phyloP scores from a whole-genome alignment of 345 rosid species.

The Ceriops zippeliana region DNA sequence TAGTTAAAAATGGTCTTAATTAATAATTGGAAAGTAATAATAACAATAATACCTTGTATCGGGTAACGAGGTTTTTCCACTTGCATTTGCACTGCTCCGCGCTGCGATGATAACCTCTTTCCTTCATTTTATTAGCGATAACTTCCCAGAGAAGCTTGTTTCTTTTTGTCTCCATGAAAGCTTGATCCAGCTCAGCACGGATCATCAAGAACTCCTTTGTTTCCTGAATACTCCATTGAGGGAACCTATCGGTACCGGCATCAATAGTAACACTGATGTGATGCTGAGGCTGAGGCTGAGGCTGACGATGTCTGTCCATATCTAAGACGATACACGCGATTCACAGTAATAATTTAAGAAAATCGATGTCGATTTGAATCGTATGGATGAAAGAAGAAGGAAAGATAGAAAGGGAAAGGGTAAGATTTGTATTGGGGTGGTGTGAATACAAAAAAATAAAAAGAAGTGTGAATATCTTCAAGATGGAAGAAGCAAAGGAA shows the following conservation, averaged over 20 bases:
- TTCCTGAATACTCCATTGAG: conserved; percentile 93
- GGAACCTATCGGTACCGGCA: conserved; percentile 63
- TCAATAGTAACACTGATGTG: conserved; percentile 42
- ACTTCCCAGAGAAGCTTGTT: conserved; percentile 94
- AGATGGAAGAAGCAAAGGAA: conserved; percentile 19
- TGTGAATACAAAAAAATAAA: conserved; percentile 31
- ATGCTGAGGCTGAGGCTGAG: conserved; percentile 43
- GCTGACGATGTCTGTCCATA: conserved; percentile 66
- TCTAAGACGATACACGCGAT: conserved; percentile 12
- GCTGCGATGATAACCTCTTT: conserved; percentile 77
- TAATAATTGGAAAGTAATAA: background rate
- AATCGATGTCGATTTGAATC: conserved; percentile 6
- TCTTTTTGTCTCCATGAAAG: conserved; percentile 93
- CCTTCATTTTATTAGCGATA: conserved; percentile 68
- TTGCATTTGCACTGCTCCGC: conserved; percentile 99
- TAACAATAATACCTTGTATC: conserved; percentile 62
- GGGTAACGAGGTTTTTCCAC: conserved; percentile 97
- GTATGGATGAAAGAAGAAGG: conserved; percentile 4
- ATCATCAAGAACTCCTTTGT: conserved; percentile 76
- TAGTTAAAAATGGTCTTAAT: background rate
- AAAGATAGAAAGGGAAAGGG: conserved; percentile 22
- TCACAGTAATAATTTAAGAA: background rate
- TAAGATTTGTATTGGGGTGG: conserved; percentile 38
- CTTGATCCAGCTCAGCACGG: conserved; percentile 77
- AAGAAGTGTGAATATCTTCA: conserved; percentile 56